Conservation (phyloP, 73 alveolate genomes). For the Tetrahymena elliotti region DNA sequence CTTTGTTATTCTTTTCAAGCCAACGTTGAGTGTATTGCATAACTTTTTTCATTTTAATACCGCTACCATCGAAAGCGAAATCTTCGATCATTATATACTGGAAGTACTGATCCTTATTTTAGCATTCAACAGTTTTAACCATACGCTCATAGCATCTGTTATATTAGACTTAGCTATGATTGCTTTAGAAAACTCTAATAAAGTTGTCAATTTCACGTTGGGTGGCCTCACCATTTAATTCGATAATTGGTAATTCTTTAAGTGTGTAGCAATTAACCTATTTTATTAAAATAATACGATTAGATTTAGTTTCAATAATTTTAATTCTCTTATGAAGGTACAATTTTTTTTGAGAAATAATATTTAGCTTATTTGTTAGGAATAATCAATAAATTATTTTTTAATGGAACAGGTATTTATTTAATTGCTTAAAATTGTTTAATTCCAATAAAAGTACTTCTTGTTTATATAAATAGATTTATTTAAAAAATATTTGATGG, state of each 20-base stretch:
- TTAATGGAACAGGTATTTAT: not conserved
- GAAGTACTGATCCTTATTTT: not conserved
- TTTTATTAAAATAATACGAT: not conserved
- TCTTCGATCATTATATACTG: not conserved
- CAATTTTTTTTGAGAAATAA: no score
- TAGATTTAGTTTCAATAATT: not conserved
- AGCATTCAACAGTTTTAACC: not conserved
- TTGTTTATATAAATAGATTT: not conserved
- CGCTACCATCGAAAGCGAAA: not conserved
- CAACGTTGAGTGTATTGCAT: not conserved
- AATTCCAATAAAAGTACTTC: no score
- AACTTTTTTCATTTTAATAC: not conserved
- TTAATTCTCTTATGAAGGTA: no score
- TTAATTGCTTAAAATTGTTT: not conserved
- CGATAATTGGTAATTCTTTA: not conserved
- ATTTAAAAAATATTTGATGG: not conserved
- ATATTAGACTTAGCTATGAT: not conserved
- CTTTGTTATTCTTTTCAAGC: not conserved
- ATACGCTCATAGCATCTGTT: not conserved
- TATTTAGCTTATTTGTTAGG: no score
- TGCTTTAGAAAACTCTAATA: not conserved
- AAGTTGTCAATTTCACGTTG: not conserved
- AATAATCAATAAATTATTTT: no score
- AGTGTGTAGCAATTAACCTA: not conserved
- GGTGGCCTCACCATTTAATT: not conserved